Evolutionary conservation across 805 yeast genomes (phyloP), one percentile per base, ranked within the genome.

Genomic region (Candida ovalis): DNA sequence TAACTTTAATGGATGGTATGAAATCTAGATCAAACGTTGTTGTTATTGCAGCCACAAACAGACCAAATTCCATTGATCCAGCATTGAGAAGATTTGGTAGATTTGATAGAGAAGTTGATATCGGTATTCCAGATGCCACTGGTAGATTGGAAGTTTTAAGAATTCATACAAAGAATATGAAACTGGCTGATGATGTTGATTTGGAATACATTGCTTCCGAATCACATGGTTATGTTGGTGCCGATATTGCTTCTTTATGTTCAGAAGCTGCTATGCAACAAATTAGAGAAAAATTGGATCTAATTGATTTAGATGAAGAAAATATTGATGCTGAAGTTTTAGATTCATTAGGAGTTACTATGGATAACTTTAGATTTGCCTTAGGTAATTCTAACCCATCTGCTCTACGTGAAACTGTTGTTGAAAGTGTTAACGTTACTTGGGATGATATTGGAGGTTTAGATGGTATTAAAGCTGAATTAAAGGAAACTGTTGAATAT

Each of bases 241-340:
- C 97, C 44, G 99, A 94, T 81, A 77, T 94, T 62, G 99, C 99
- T 1, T 91, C 98, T 7, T 77, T 94, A 64, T 94, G 99, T 78
- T 90, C 97, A n/a, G 99, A 95, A 75, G 99, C 99, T 56, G 99
- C 99, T 50, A 94, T 94, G 99, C 99, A 94, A 78, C 99, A 95
- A 77, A 94, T 94, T 65, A 88, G 99, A 74, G 99, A 94, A 74
- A 94, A 94, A 82, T 91, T 94, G 97, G 99, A 94, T 64, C 77
- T 94, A 56, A 94, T 95, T 60, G 98, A 92, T 64, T 77, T 91
- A 59, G 97, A 91, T 53, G 96, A 90, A 70, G 97, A 91, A 54
- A 94, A 92, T 60, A 94, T 95, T 60, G 98, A 91, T 68, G 97
- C 99, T 35, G 99, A 94, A 75, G 84, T 94, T 24, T 81, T 94